These are phyloP conservation scores for Casuarina equisetifolia DNA, from an alignment of 306 rosid genomes.

Conservation along the genomic window DNA sequence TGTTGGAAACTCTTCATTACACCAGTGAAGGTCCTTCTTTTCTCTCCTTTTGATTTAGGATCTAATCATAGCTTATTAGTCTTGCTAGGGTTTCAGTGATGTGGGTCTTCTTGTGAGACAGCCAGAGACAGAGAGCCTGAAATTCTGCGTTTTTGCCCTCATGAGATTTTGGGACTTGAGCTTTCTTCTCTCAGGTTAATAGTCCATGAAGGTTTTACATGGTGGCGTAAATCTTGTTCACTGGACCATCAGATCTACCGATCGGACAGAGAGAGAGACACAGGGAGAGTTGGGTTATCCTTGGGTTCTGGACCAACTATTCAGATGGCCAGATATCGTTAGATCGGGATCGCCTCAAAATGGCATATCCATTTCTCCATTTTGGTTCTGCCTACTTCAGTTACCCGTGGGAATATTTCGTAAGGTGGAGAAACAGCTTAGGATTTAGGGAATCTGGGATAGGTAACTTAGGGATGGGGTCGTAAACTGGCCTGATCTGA, in stretches of 20 bases:
- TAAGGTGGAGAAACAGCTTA: background rate
- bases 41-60: constrained; percentile 4
- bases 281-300: background rate
- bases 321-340: background rate
- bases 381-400: background rate
- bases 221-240: background rate
- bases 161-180: constrained; percentile 21
- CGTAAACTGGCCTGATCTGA: background rate
- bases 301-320: background rate
- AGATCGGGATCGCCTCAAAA: background rate
- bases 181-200: constrained; percentile 14
- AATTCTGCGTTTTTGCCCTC: background rate
- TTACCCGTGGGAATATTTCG: too few species aligned
- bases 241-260: background rate
- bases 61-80: constrained; percentile 13
- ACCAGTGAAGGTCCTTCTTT: background rate
- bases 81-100: constrained; percentile 14
- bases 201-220: background rate
- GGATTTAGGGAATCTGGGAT: background rate
- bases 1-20: background rate
- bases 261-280: background rate
- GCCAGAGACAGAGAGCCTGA: constrained; percentile 21
- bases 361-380: background rate
- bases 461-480: constrained; percentile 6
- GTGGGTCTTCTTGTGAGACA: constrained; percentile 3